Conservation (phyloP, 768 basidiomycete genomes). For the Suillus weaverae region DNA sequence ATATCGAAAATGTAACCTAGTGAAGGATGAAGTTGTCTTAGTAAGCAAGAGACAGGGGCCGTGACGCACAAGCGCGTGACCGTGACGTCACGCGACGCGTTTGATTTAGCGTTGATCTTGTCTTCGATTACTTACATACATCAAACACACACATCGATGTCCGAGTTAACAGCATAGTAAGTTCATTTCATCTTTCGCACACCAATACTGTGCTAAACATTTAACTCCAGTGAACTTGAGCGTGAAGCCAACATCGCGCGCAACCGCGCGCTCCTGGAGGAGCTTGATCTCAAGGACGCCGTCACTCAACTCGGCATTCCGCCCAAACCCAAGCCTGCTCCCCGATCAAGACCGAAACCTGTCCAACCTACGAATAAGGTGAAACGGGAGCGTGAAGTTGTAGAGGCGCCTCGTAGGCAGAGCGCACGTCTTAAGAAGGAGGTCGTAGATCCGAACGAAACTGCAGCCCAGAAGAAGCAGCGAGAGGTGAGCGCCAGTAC, state of each 20-base stretch:
- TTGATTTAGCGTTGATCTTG: neutral
- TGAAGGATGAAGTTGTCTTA: neutral
- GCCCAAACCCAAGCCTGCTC: constrained; percentile 37
- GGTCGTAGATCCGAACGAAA: constrained; percentile 60
- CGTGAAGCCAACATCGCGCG: constrained; percentile 81
- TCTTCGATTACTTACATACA: neutral
- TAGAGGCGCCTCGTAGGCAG: constrained; percentile 58
- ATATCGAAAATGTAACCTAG: neutral
- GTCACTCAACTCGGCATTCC: constrained; percentile 47
- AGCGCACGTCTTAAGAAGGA: constrained; percentile 60
- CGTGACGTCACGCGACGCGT: constrained; percentile 35
- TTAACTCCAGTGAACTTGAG: constrained; percentile 55
- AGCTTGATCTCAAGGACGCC: constrained; percentile 66
- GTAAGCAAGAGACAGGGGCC: neutral
- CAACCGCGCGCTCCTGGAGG: constrained; percentile 71
- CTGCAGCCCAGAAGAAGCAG: constrained; percentile 57
- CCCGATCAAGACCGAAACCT: constrained; percentile 55
- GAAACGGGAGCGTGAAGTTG: constrained; percentile 47
- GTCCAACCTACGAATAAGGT: constrained; percentile 55
- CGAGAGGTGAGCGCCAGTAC: constrained; percentile 53
- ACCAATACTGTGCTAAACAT: neutral
- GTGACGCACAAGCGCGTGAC: constrained; percentile 18
- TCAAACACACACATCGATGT: constrained; percentile 32
- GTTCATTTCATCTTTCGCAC: constrained; percentile 13
- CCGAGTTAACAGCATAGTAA: constrained; percentile 53